Percentiles rank a stretch among this genome's conserved stretches.
These are phyloP conservation scores for Populus hybrid DNA, from an alignment of 441 rosid species.

Conservation along the genomic window DNA sequence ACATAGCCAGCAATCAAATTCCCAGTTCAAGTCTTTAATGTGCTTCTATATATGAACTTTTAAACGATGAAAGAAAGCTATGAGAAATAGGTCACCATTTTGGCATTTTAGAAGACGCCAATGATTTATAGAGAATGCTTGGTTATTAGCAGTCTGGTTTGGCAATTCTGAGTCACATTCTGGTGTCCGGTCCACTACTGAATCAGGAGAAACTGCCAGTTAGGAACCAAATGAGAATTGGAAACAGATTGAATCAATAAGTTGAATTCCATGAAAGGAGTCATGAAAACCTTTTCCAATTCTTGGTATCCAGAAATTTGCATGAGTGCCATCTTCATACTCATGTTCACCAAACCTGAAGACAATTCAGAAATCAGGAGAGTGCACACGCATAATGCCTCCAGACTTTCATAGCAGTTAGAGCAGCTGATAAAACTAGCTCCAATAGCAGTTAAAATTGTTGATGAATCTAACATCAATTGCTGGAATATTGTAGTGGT, in stretches of 20 bases:
- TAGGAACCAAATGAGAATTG: constrained; percentile 28
- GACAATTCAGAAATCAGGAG: constrained; percentile 8
- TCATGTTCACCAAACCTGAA: constrained; percentile 83
- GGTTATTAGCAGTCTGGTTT: constrained; percentile 70
- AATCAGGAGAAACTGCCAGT: constrained; percentile 82
- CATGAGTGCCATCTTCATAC: constrained; percentile 72
- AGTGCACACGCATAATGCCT: background rate
- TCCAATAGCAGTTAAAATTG: background rate
- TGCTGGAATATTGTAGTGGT: too few relatives aligned
- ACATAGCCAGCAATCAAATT: too few relatives aligned
- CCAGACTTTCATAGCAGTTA: background rate
- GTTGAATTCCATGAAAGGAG: constrained; percentile 18
- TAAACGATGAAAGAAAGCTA: constrained; percentile 1
- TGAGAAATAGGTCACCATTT: constrained; percentile 58
- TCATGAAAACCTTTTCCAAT: constrained; percentile 82
- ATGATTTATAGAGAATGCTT: constrained; percentile 89
- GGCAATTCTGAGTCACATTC: constrained; percentile 77
- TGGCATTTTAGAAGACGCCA: constrained; percentile 99
- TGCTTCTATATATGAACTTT: too few relatives aligned
- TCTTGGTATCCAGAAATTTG: constrained; percentile 74
- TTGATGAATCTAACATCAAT: background rate
- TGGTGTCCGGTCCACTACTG: constrained; percentile 81
- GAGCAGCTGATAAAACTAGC: background rate
- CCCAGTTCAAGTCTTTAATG: too few relatives aligned
- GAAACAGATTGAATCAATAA: constrained; percentile 20